A percentile compares a stretch with the other conserved stretches of the same genome.
Evolutionary conservation across 1,284 basidiomycete species (phyloP).

Genomic region (Tilletia setariae): DNA sequence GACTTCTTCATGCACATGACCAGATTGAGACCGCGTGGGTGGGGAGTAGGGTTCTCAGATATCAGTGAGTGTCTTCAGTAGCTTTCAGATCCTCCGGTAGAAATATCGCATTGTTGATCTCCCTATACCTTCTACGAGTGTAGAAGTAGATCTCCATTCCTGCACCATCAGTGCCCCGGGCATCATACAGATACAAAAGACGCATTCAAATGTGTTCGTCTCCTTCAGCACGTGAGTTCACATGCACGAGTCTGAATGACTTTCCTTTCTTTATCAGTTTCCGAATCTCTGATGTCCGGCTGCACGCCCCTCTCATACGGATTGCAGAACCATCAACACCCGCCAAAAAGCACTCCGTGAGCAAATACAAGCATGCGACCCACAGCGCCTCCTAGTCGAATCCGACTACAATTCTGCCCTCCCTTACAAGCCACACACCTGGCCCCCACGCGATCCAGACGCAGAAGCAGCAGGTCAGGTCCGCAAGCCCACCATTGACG

Average conservation of each 20-base stretch:
- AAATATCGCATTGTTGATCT: not conserved
- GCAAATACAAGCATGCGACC: slow-evolving; percentile 31
- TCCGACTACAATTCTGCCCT: slow-evolving; percentile 37
- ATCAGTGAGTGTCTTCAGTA: slow-evolving; percentile 17
- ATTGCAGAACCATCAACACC: slow-evolving; percentile 37
- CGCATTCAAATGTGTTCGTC: slow-evolving; percentile 42
- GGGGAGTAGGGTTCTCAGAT: slow-evolving; percentile 19
- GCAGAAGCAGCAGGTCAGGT: not conserved
- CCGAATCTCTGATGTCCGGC: too few species aligned
- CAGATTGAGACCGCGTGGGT: slow-evolving; percentile 23
- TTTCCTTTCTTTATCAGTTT: not conserved
- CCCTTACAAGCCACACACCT: not conserved
- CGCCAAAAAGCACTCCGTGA: slow-evolving; percentile 31
- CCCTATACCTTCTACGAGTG: not conserved
- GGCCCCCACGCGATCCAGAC: not conserved
- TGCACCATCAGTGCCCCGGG: slow-evolving; percentile 45
- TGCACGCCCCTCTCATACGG: not conserved
- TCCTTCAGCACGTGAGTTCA: slow-evolving; percentile 36
- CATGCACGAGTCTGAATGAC: not conserved
- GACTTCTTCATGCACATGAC: slow-evolving; percentile 32
- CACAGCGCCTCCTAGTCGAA: slow-evolving; percentile 36
- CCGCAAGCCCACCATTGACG: not conserved
- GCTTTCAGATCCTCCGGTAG: not conserved
- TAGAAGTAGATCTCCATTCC: slow-evolving; percentile 39
- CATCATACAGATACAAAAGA: slow-evolving; percentile 33